Evolutionary conservation across 805 yeast genomes (phyloP).

Genomic region (Deakozyma indianensis): DNA sequence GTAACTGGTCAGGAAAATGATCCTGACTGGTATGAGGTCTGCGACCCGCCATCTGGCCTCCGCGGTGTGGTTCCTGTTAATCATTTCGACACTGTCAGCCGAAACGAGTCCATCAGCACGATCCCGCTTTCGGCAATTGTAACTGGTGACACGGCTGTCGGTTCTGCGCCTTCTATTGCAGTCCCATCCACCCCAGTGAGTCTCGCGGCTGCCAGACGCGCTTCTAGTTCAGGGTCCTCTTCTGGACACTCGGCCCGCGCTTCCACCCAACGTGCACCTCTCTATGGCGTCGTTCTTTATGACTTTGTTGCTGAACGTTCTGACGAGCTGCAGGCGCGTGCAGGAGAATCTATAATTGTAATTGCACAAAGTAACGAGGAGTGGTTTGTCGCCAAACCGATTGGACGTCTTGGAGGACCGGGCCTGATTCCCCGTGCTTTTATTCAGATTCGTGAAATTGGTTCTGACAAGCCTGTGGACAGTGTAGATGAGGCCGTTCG

Average conservation of each 20-base stretch:
- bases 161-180: conserved; percentile 8
- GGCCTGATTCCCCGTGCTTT: conserved; percentile 89
- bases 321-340: conserved; percentile 73
- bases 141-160: background rate
- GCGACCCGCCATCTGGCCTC: conserved; percentile 64
- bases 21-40: conserved; percentile 68
- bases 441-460: conserved; percentile 71
- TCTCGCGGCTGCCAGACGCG: background rate
- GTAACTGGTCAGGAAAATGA: conserved; percentile 51
- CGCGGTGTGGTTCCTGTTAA: conserved; percentile 80
- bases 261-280: conserved; percentile 20
- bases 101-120: conserved; percentile 19
- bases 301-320: conserved; percentile 70
- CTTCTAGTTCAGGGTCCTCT: conserved; percentile 7
- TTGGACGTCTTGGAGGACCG: conserved; percentile 90
- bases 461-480: conserved; percentile 45
- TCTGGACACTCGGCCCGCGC: conserved; percentile 9
- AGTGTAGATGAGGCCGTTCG: conserved; percentile 44
- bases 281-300: conserved; percentile 76
- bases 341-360: conserved; percentile 80
- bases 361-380: conserved; percentile 95
- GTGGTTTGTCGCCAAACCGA: conserved; percentile 97
- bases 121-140: conserved; percentile 13
- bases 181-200: conserved; percentile 8
- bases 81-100: conserved; percentile 59